Evolutionary conservation across 2,329 filamentous ascomycete genomes (phyloP).

Genomic region (Fusarium continuum): DNA sequence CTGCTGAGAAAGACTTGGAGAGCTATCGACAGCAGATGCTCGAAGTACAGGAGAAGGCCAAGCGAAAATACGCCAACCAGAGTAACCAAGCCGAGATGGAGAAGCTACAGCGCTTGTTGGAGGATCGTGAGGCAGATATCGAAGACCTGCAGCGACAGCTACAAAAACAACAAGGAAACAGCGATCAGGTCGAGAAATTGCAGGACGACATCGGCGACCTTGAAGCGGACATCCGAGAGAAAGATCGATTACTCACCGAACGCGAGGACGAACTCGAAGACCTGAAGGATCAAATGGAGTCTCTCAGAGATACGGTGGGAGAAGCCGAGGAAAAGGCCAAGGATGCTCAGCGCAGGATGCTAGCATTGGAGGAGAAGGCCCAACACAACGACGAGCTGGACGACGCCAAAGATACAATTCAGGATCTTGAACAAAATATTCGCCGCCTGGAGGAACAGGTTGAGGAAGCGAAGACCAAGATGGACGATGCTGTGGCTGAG

Average conservation of each 20-base stretch:
- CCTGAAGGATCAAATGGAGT: slow-evolving; percentile 66
- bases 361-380: slow-evolving; percentile 67
- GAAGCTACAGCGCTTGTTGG: slow-evolving; percentile 63
- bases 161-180: slow-evolving; percentile 63
- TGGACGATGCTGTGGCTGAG: slow-evolving; percentile 62
- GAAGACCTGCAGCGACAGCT: slow-evolving; percentile 69
- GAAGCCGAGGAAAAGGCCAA: slow-evolving; percentile 68
- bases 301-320: slow-evolving; percentile 64
- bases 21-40: slow-evolving; percentile 82
- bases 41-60: slow-evolving; percentile 83
- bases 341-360: slow-evolving; percentile 58
- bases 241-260: slow-evolving; percentile 76
- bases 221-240: slow-evolving; percentile 78
- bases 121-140: slow-evolving; percentile 68
- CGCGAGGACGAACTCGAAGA: slow-evolving; percentile 79
- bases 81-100: slow-evolving; percentile 70
- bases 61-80: slow-evolving; percentile 77
- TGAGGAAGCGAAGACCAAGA: slow-evolving; percentile 63
- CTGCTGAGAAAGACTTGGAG: slow-evolving; percentile 88
- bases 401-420: slow-evolving; percentile 66
- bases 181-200: slow-evolving; percentile 70
- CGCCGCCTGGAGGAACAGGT: slow-evolving; percentile 63
- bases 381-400: slow-evolving; percentile 60
- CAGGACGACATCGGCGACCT: slow-evolving; percentile 79
- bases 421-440: slow-evolving; percentile 65